Conservation (phyloP, 1,284 basidiomycete genomes). For the Cryptococcus amylolentus region DNA sequence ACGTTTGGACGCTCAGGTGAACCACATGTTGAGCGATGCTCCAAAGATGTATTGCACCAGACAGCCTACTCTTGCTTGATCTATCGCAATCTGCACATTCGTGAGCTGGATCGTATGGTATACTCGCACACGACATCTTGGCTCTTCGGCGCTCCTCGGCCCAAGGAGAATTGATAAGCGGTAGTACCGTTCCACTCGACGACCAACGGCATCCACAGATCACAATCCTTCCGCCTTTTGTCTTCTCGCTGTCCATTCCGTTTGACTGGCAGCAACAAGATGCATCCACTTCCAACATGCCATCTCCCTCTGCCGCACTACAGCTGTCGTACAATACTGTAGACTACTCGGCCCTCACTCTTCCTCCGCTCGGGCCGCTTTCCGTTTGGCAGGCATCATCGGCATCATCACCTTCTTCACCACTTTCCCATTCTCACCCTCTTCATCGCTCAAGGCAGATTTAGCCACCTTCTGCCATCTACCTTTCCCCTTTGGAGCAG, state of each 20-base stretch:
- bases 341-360: not conserved
- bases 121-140: too few species aligned
- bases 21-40: too few species aligned
- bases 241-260: too few species aligned
- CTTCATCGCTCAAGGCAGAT: conserved; percentile 4
- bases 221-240: too few species aligned
- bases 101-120: too few species aligned
- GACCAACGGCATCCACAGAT: not conserved
- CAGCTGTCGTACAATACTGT: too few species aligned
- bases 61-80: too few species aligned
- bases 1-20: too few species aligned
- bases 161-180: not conserved
- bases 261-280: not conserved
- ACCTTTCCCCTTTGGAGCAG: conserved; percentile 9
- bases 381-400: conserved; percentile 23
- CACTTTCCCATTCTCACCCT: conserved; percentile 13
- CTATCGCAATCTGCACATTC: too few species aligned
- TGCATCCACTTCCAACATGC: not conserved
- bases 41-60: too few species aligned
- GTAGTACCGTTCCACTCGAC: not conserved
- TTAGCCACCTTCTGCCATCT: not conserved
- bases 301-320: too few species aligned
- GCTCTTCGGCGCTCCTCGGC: not conserved
- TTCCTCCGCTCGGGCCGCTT: not conserved
- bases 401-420: conserved; percentile 42